Evolutionary conservation across 2,329 filamentous ascomycete genomes (phyloP).

Genomic region (Aspergillus novoparasiticus): DNA sequence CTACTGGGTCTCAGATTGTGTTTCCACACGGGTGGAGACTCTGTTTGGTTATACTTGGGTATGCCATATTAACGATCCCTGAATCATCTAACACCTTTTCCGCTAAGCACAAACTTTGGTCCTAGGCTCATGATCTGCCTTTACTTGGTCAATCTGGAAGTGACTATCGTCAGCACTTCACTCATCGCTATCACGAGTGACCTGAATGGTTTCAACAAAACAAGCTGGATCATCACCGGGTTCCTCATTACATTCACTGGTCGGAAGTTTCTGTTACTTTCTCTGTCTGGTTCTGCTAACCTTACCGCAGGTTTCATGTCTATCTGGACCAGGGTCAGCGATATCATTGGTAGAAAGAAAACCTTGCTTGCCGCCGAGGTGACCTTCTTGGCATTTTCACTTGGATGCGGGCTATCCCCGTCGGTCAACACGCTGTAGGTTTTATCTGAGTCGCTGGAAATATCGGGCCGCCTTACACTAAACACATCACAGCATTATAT

Average conservation of each 20-base stretch:
- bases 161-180: slow-evolving; percentile 40
- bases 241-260: slow-evolving; percentile 39
- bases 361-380: not conserved
- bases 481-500: slow-evolving; percentile 2
- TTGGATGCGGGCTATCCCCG: slow-evolving; percentile 3
- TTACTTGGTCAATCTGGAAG: slow-evolving; percentile 37
- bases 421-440: slow-evolving; percentile 3
- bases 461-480: not conserved
- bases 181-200: slow-evolving; percentile 37
- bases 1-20: not conserved
- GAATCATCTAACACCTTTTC: too few relatives aligned
- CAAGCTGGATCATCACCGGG: slow-evolving; percentile 40
- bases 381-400: slow-evolving; percentile 6
- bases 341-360: slow-evolving; percentile 7
- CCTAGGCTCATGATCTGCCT: slow-evolving; percentile 30
- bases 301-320: slow-evolving; percentile 3
- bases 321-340: slow-evolving; percentile 6
- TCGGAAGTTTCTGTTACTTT: slow-evolving; percentile 7
- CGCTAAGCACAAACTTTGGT: not conserved
- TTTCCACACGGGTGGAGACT: slow-evolving; percentile 8
- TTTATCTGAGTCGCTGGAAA: not conserved
- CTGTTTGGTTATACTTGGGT: slow-evolving; percentile 1
- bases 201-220: slow-evolving; percentile 34
- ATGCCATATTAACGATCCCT: not conserved
- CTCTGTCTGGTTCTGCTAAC: not conserved